A percentile compares a stretch with the other conserved stretches of the same genome.
These are phyloP conservation scores for Plasmodium coatneyi DNA, from an alignment of 169 alveolate genomes.

Conservation along the genomic window DNA sequence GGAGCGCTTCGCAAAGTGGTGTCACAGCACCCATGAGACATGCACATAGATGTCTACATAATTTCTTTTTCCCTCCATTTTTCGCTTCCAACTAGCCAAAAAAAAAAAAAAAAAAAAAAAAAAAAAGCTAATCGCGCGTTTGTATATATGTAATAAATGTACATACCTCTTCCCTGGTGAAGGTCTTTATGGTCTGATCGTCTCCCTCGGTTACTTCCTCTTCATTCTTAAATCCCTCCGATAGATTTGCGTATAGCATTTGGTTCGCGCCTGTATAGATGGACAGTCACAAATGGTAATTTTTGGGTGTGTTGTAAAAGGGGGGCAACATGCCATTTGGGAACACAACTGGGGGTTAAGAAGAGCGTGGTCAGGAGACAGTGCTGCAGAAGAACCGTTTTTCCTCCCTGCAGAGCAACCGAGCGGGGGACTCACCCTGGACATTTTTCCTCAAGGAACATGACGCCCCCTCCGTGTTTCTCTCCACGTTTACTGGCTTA, in stretches of 20 bases:
- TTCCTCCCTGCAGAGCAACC: not conserved
- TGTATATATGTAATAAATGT: not conserved
- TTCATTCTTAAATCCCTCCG: constrained; percentile 19
- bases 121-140: not conserved
- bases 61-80: not conserved
- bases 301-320: not conserved
- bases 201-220: not conserved
- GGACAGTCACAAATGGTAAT: not conserved
- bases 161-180: constrained; percentile 69
- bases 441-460: not conserved
- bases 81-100: not conserved
- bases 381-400: not conserved
- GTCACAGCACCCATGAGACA: not conserved
- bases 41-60: not conserved
- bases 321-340: not conserved
- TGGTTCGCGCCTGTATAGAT: constrained; percentile 47
- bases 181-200: not conserved
- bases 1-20: not conserved
- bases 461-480: not conserved
- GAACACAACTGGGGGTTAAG: not conserved
- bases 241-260: constrained; percentile 20
- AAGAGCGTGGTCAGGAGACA: not conserved
- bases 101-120: too few species aligned
- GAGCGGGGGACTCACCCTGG: not conserved
- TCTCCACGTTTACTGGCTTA: constrained; percentile 2